A percentile compares a stretch with the other conserved stretches of the same genome.
These are phyloP conservation scores for Castanospermum australe DNA, from an alignment of 306 rosid species.

Conservation along the genomic window DNA sequence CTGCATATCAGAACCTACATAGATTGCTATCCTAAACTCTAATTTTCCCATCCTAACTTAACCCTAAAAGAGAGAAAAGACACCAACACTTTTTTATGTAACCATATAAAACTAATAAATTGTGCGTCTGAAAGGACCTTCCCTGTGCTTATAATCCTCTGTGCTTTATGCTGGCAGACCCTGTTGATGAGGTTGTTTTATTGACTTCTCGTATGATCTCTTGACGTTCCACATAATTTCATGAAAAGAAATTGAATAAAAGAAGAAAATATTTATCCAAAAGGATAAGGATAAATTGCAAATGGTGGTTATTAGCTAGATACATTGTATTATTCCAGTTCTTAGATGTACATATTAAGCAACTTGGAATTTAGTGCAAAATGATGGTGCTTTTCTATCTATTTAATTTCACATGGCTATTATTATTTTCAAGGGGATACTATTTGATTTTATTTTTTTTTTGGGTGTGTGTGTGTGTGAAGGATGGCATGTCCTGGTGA, in stretches of 20 bases:
- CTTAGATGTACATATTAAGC: not conserved
- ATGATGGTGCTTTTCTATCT: not conserved
- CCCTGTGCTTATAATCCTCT: not conserved
- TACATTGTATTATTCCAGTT: not conserved
- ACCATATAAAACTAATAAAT: not conserved
- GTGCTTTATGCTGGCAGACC: not conserved
- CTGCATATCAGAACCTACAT: not conserved
- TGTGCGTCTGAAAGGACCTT: not conserved
- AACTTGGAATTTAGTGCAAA: constrained; percentile 1
- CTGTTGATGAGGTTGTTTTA: not conserved
- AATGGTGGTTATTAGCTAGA: not conserved
- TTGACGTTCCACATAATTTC: not conserved
- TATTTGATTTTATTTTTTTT: not conserved
- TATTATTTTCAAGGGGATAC: not conserved
- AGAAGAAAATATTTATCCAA: not conserved
- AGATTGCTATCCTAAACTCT: not conserved
- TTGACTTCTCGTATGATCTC: not conserved
- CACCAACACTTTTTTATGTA: not conserved
- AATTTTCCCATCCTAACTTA: not conserved
- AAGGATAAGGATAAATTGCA: not conserved
- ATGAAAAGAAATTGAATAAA: not conserved
- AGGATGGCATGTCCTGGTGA: constrained; percentile 97
- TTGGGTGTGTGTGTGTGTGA: constrained; percentile 21
- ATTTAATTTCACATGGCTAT: constrained; percentile 5
- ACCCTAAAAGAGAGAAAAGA: not conserved